Evolutionary conservation across 1,284 basidiomycete species (phyloP).

Genomic region (Limonomyces culmigenus): DNA sequence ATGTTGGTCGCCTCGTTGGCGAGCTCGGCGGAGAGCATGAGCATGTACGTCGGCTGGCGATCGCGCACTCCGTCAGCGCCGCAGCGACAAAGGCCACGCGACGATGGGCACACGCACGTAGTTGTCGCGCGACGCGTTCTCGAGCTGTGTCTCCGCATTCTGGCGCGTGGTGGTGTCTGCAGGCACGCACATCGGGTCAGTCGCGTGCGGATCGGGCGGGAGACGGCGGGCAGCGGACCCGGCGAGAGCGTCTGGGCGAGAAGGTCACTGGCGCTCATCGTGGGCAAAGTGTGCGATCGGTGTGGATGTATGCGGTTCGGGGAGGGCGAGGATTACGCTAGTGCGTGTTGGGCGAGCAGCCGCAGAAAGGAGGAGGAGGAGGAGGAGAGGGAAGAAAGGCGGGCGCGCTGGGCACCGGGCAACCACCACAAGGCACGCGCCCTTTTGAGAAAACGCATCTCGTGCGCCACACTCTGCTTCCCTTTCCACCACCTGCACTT

Average conservation of each 20-base stretch:
- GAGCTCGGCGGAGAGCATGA: constrained; percentile 73
- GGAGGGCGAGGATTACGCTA: background rate
- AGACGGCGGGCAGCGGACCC: constrained; percentile 74
- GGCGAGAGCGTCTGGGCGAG: constrained; percentile 82
- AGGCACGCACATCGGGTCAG: constrained; percentile 37
- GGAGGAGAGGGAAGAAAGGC: background rate
- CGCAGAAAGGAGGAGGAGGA: background rate
- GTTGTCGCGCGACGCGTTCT: constrained; percentile 71
- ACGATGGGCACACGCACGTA: constrained; percentile 40
- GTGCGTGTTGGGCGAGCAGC: background rate
- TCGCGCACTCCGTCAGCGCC: constrained; percentile 4
- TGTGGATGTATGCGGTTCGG: background rate
- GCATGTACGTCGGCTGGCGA: constrained; percentile 70
- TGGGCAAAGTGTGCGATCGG: constrained; percentile 11
- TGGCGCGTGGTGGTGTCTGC: constrained; percentile 75
- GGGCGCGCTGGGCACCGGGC: background rate
- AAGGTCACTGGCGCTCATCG: constrained; percentile 81
- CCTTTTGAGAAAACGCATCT: too few species aligned
- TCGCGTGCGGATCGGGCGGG: constrained; percentile 77
- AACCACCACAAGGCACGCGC: background rate
- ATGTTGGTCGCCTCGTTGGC: constrained; percentile 55
- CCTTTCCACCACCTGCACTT: background rate
- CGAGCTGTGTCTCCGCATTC: constrained; percentile 76
- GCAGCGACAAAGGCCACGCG: constrained; percentile 10
- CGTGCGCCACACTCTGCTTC: too few species aligned